Evolutionary conservation across 2,329 filamentous ascomycete genomes (phyloP), one percentile per base, ranked within the genome.

Genomic region (Colletotrichum echinochloae): DNA sequence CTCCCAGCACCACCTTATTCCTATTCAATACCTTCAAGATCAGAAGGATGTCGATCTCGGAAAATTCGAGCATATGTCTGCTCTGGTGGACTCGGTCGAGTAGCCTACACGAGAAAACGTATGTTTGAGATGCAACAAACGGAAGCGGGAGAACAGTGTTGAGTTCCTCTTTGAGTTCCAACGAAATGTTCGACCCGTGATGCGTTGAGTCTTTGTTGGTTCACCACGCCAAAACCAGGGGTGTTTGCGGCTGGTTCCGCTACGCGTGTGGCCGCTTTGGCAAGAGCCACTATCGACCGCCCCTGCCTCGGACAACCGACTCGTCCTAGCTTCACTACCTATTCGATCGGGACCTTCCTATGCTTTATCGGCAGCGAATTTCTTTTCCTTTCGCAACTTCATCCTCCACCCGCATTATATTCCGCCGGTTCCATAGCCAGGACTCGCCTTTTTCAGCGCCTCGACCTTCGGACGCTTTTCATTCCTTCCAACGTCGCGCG

Each of bases 131-230:
- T 41, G 28, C 51, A 48, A 59, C 6, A 71, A 71, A 30, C 57
- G 65, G 35, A 68, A 60, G 68, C 57, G 57, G 16, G 65, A 63
- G 18, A 52, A 23, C 52, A 67, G 64, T 28, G 37, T 54, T 14
- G 64, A 71, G 28, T 20, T 68, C 11, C 64, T 71, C 30, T 59
- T 59, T 18, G 64, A 59, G 16, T 71, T 68, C 33, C 44, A 41
- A 37, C 52, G 39, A 54, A 62, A 52, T n/a, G 23, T 68, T 16
- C 65, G 59, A 26, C 44, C 23, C 12, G 54, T 33, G 30, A 44
- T 26, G 30, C 62, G 35, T 20, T 55, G 54, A 33, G 23, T 8
- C 46, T 41, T 14, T 23, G 37, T 37, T 60, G 28, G 44, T 35
- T 35, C 28, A 35, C 30, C 26, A 28, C 46, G 11, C 48, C 46